phyloP scores from a whole-genome alignment of 345 rosid genomes.

The Cardamine occulta region DNA sequence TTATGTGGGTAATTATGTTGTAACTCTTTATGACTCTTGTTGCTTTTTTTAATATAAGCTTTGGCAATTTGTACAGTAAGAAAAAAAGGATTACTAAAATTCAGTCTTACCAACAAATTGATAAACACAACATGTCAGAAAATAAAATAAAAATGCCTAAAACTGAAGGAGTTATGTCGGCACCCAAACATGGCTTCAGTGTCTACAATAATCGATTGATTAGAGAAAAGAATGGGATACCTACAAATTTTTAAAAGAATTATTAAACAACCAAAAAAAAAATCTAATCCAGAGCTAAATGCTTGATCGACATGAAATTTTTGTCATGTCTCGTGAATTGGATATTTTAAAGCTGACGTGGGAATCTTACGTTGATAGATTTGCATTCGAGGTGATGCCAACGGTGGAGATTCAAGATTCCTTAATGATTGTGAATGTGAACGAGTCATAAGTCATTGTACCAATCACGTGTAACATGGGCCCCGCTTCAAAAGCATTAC shows the following conservation, averaged over 20 bases:
- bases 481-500: neutral
- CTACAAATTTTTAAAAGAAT: too few species aligned
- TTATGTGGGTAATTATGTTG: constrained; percentile 47
- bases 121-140: neutral
- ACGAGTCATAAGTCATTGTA: neutral
- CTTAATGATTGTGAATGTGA: neutral
- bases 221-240: neutral
- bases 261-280: too few species aligned
- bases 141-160: neutral
- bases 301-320: constrained; percentile 1
- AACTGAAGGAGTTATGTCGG: neutral
- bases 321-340: constrained; percentile 8
- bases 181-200: neutral
- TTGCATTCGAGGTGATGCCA: neutral
- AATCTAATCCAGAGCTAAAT: neutral
- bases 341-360: constrained; percentile 31
- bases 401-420: constrained; percentile 45
- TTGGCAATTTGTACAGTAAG: constrained; percentile 44
- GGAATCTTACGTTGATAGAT: constrained; percentile 23
- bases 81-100: neutral
- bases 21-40: constrained; percentile 34
- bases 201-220: neutral
- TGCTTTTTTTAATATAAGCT: constrained; percentile 25
- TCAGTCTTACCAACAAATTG: neutral
- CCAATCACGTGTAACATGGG: constrained; percentile 7